These are phyloP conservation scores for Sordariomycetes sp. DNA, from an alignment of 2,329 filamentous ascomycete species.

Conservation along the genomic window DNA sequence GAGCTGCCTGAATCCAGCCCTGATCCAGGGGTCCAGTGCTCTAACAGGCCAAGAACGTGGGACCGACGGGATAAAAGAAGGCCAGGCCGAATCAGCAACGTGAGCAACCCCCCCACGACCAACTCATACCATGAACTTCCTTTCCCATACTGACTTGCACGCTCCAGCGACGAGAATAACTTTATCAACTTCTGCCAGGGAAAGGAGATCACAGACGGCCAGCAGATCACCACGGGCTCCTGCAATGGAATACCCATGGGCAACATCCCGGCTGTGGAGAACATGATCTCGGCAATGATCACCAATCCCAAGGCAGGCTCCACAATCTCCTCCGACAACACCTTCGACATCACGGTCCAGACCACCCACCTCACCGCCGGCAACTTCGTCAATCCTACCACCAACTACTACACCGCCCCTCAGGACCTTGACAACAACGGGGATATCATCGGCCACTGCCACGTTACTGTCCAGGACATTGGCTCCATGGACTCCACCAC, in stretches of 20 bases:
- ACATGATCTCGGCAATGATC: conserved; percentile 47
- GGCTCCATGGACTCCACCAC: conserved; percentile 22
- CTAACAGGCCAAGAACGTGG: conserved; percentile 25
- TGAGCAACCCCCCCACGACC: conserved; percentile 13
- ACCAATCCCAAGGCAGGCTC: conserved; percentile 29
- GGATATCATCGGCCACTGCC: conserved; percentile 31
- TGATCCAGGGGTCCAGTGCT: conserved; percentile 29
- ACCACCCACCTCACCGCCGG: conserved; percentile 37
- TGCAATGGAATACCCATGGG: conserved; percentile 50
- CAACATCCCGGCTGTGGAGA: conserved; percentile 34
- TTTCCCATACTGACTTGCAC: neutral
- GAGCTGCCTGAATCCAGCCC: conserved; percentile 20
- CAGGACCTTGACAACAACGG: conserved; percentile 33
- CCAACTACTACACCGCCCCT: conserved; percentile 43
- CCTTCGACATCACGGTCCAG: conserved; percentile 37
- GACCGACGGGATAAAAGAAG: conserved; percentile 13
- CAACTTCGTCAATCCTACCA: conserved; percentile 40
- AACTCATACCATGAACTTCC: neutral
- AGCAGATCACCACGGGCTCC: conserved; percentile 35
- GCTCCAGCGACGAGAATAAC: conserved; percentile 35
- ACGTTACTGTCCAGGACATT: conserved; percentile 41
- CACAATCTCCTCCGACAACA: conserved; percentile 21
- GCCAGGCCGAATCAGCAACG: conserved; percentile 29
- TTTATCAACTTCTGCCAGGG: conserved; percentile 51
- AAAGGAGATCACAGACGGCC: conserved; percentile 42